Evolutionary conservation across 2,329 filamentous ascomycete genomes (phyloP), one percentile per base, ranked within the genome.

Genomic region (Sclerotinia spermophila): DNA sequence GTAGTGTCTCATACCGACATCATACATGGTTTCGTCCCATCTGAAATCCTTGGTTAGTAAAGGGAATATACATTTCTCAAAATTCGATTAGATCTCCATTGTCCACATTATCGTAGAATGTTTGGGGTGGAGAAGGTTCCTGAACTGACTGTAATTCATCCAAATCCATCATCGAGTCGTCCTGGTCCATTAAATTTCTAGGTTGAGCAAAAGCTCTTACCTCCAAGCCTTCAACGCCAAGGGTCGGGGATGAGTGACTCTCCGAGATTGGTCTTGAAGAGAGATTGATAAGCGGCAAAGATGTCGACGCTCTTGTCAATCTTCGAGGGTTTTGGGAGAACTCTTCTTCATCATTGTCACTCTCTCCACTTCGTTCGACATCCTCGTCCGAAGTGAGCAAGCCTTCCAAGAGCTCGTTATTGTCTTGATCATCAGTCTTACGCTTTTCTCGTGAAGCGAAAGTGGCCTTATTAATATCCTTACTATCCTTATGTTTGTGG

Each of bases 141-240:
- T 30, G 10, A 15, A 69, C 68, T 69, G 7, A 69, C 61, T 77
- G 76, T 62, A 78, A 67, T 67, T 77, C 76, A 65, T 78, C 76
- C 38, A 73, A 70, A 35, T 76, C 76, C 74, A 76, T 74, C 42
- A 71, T 69, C 38, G 67, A 73, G 45, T 73, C 66, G 44, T 71
- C 64, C 2, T 53, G 60, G 35, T 60, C 65, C 35, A 71, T 40
- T 67, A 62, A 56, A n/a, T 71, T 68, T 73, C 56, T 51, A 61
- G 45, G 62, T 30, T 40, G 62, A 66, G 51, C 48, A 72, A 3
- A 58, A 67, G 35, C 44, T 55, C 35, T 24, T 24, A 60, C 59
- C 65, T 51, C 61, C 62, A 30, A 45, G 40, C 48, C 62, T 53
- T 53, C 62, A 17, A 66, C 62, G 21, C 62, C 62, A 66, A 66